Evolutionary conservation across 2,329 filamentous ascomycete species (phyloP).

Genomic region (Colletotrichum sp.): DNA sequence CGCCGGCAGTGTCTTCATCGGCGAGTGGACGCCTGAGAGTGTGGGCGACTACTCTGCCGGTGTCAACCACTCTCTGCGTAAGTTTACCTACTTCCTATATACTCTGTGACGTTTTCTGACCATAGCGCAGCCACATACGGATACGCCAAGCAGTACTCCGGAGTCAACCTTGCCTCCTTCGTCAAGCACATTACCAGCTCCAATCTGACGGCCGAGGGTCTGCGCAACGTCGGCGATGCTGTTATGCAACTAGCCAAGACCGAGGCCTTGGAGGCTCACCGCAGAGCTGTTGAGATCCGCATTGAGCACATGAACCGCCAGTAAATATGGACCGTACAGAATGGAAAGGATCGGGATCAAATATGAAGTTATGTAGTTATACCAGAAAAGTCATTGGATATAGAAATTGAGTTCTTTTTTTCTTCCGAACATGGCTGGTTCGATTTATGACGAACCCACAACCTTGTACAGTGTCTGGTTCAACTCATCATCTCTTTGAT

Average conservation of each 20-base stretch:
- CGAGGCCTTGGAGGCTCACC: constrained; percentile 93
- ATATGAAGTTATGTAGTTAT: constrained; percentile 14
- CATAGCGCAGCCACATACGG: constrained; percentile 83
- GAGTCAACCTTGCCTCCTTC: constrained; percentile 94
- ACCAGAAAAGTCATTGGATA: background rate
- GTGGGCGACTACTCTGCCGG: constrained; percentile 98
- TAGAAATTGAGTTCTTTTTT: background rate
- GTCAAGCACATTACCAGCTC: constrained; percentile 98
- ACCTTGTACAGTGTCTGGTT: background rate
- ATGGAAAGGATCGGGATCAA: background rate
- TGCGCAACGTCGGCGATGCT: constrained; percentile 83
- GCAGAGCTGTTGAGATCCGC: constrained; percentile 85
- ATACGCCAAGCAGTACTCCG: constrained; percentile 97
- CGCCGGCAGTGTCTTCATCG: constrained; percentile 94
- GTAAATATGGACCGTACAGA: background rate
- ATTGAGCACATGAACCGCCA: constrained; percentile 56
- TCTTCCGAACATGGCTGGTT: background rate
- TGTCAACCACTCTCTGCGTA: constrained; percentile 96
- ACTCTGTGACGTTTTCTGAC: background rate
- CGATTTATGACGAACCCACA: background rate
- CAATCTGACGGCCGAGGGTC: constrained; percentile 83
- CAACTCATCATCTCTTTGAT: background rate
- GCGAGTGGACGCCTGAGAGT: constrained; percentile 95
- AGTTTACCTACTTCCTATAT: constrained; percentile 44
- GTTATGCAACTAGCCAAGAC: constrained; percentile 96